Percentiles rank a stretch among this genome's conserved stretches.
Evolutionary conservation across 768 basidiomycete genomes (phyloP).

Genomic region (Rhodotorula paludigena): DNA sequence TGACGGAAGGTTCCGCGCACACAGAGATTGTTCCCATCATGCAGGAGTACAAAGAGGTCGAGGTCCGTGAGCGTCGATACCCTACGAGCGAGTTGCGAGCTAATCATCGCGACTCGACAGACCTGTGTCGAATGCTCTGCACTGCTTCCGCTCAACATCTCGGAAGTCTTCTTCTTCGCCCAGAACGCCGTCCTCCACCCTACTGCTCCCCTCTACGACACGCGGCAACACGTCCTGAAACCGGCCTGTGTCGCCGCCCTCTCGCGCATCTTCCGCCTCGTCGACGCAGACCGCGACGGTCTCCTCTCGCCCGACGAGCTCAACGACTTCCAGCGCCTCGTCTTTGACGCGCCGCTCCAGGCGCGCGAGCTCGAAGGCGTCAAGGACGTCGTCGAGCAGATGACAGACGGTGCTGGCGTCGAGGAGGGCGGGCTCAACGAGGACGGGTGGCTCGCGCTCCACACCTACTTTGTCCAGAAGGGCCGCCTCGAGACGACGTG

Average conservation of each 20-base stretch:
- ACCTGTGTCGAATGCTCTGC: slow-evolving; percentile 75
- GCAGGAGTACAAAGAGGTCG: slow-evolving; percentile 81
- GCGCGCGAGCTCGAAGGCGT: slow-evolving; percentile 93
- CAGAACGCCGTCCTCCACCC: slow-evolving; percentile 97
- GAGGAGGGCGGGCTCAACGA: slow-evolving; percentile 67
- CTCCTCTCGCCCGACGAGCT: slow-evolving; percentile 81
- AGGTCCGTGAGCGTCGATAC: slow-evolving; percentile 6
- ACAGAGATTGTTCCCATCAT: slow-evolving; percentile 83
- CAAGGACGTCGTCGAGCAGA: slow-evolving; percentile 66
- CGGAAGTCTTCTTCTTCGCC: slow-evolving; percentile 96
- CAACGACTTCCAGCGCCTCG: slow-evolving; percentile 96
- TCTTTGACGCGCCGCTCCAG: slow-evolving; percentile 89
- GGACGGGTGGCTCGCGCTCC: slow-evolving; percentile 85
- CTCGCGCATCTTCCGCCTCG: slow-evolving; percentile 89
- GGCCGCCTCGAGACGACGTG: slow-evolving; percentile 95
- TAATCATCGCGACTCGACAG: slow-evolving; percentile 49
- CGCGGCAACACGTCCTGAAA: slow-evolving; percentile 90
- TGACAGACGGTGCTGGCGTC: slow-evolving; percentile 39
- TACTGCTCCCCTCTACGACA: slow-evolving; percentile 93
- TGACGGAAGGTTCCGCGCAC: background rate
- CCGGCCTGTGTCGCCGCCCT: slow-evolving; percentile 83
- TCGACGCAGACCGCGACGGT: slow-evolving; percentile 90
- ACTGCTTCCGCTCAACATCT: slow-evolving; percentile 53
- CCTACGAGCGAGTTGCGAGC: background rate
- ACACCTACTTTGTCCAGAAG: slow-evolving; percentile 93